These are phyloP conservation scores for Lizonia empirigonia DNA, from an alignment of 2,329 filamentous ascomycete genomes.

Conservation along the genomic window DNA sequence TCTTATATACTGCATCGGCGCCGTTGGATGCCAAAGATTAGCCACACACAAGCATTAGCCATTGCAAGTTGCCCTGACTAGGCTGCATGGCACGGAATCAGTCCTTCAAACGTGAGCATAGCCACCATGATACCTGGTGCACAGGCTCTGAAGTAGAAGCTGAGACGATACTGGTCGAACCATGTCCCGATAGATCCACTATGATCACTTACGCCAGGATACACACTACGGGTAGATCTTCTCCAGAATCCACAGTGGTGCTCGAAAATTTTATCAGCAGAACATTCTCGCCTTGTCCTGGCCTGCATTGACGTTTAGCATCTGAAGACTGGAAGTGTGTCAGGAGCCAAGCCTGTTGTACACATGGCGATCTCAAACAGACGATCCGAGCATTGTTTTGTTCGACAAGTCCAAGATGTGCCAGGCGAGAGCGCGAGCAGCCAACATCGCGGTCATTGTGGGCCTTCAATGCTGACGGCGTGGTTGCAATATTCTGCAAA, in stretches of 20 bases:
- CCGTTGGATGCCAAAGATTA: constrained; percentile 34
- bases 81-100: constrained; percentile 13
- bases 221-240: constrained; percentile 27
- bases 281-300: constrained; percentile 29
- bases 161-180: constrained; percentile 40
- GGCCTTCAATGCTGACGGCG: not conserved
- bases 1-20: constrained; percentile 37
- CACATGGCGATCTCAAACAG: constrained; percentile 37
- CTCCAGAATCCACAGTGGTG: constrained; percentile 22
- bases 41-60: constrained; percentile 37
- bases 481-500: not conserved
- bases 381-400: not conserved
- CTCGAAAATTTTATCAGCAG: constrained; percentile 20
- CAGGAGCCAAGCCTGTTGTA: constrained; percentile 31
- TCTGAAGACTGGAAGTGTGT: constrained; percentile 35
- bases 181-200: constrained; percentile 21
- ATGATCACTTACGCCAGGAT: constrained; percentile 18
- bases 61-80: constrained; percentile 6
- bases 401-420: not conserved
- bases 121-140: constrained; percentile 31
- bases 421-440: not conserved
- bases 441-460: not conserved
- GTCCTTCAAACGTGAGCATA: constrained; percentile 20
- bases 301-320: constrained; percentile 41
- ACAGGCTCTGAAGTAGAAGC: constrained; percentile 19